Base-by-base conservation (phyloP, 768 basidiomycete species). In the Podaxis carcinomalis region DNA sequence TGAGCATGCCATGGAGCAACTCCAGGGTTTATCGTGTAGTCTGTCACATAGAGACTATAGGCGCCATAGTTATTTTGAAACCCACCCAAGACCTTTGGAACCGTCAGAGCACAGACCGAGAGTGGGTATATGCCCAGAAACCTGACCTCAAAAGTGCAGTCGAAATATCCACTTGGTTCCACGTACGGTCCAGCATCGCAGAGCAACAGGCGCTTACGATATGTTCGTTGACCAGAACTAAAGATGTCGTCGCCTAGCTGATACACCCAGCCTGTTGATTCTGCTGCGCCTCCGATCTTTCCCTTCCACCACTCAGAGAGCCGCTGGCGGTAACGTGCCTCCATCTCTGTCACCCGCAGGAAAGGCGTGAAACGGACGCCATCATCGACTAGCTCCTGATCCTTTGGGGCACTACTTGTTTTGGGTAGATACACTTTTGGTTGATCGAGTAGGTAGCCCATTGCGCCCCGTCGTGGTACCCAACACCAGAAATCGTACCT, bases 71-170 rank as follows among this genome's bases (percentile, higher is more conserved):
- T 66, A 60, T 76, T 80, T 51, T 62, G 23, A 52, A 79, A 74
- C 7, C 73, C 78, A 55, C 79, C 70, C 9, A 88, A 61, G 19
- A 89, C 75, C 88, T 89, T 58, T 27, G 39, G 61, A 14, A 28
- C 42, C 13, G 23, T 52, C 39, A 56, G 32, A 46, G 46, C 56
- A 25, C 16, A 53, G 5, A 52, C 21, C 28, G 54, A 27, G 27
- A 10, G 19, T 40, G 39, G 51, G 4, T n/a, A 44, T 28, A 42
- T n/a, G 28, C 28, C 28, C 28, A 32, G 37, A 49, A 5, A 40
- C 16, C 51, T 10, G 35, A 87, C 87, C 77, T 88, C 83, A 14
- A 85, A 76, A 0, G 83, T 86, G 51, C 86, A 87, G 57, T 88
- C 77, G 68, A 88, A 87, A 68, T 79, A 88, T 1, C 83, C 82